A percentile compares a stretch with the other conserved stretches of the same genome.
phyloP scores from a whole-genome alignment of 257 asterid genomes.

The Primulina huaijiensis region DNA sequence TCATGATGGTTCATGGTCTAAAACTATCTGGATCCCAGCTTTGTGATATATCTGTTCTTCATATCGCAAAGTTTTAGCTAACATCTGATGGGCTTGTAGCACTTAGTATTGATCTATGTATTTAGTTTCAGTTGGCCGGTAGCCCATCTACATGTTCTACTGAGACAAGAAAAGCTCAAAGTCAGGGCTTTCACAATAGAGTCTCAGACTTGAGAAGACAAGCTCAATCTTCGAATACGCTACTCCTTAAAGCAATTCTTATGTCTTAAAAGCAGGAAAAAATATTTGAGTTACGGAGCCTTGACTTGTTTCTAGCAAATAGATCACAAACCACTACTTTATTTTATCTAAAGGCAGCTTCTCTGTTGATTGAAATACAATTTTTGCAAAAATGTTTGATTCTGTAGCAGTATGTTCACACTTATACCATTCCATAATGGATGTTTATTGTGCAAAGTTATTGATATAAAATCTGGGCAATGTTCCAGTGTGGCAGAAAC shows the following conservation, averaged over 20 bases:
- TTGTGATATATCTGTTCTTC: background rate
- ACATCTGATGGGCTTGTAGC: background rate
- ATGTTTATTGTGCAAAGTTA: background rate
- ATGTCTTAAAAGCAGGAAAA: background rate
- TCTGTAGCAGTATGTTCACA: background rate
- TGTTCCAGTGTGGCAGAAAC: conserved; percentile 61
- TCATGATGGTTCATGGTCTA: background rate
- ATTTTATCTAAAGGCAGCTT: background rate
- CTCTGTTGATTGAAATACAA: background rate
- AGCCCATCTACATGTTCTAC: background rate
- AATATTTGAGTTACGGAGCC: background rate
- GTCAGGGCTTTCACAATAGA: background rate
- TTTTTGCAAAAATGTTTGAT: background rate
- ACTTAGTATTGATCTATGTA: background rate
- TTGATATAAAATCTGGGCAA: conserved; percentile 17
- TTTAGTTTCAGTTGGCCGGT: background rate
- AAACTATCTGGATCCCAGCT: background rate
- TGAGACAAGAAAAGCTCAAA: background rate
- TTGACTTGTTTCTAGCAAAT: background rate
- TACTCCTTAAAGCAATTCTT: background rate
- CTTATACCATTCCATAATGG: conserved; percentile 3
- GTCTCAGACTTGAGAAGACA: background rate
- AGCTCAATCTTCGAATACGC: background rate
- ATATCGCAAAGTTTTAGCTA: background rate
- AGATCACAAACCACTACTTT: background rate